Evolutionary conservation across 1,284 basidiomycete species (phyloP).

Genomic region (Kalmanozyma brasiliensis): DNA sequence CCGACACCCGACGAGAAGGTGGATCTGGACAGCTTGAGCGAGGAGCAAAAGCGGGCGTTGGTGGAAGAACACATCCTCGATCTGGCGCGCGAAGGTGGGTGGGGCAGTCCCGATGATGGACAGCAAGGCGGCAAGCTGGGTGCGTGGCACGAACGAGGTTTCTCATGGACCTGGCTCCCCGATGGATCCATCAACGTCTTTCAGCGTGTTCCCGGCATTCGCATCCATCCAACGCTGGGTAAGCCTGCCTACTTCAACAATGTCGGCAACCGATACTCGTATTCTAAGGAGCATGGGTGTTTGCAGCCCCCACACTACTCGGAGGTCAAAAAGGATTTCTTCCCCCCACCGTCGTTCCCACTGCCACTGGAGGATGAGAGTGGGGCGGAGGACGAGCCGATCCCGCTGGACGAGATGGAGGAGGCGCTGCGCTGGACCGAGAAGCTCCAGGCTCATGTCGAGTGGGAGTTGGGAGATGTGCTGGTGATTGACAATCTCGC

Average conservation of each 20-base stretch:
- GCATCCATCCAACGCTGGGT: conserved; percentile 33
- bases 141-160: conserved; percentile 42
- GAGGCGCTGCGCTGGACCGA: conserved; percentile 26
- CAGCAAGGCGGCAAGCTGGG: conserved; percentile 13
- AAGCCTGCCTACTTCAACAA: conserved; percentile 51
- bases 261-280: conserved; percentile 43
- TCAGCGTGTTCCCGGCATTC: conserved; percentile 48
- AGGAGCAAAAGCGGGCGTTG: conserved; percentile 34
- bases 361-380: conserved; percentile 2
- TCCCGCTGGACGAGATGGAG: conserved; percentile 45
- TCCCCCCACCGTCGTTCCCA: conserved; percentile 39
- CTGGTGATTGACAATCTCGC: conserved; percentile 52
- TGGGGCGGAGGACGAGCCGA: conserved; percentile 14
- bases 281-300: conserved; percentile 28
- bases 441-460: conserved; percentile 41
- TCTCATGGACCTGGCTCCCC: conserved; percentile 43
- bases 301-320: conserved; percentile 33
- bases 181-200: conserved; percentile 50
- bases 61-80: conserved; percentile 45
- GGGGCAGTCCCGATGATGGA: conserved; percentile 2
- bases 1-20: conserved; percentile 22
- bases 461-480: conserved; percentile 47
- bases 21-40: conserved; percentile 16
- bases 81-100: conserved; percentile 46
- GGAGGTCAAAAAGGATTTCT: conserved; percentile 29